Base-by-base conservation (phyloP, 768 basidiomycete genomes). In the Mycena alexandri region DNA sequence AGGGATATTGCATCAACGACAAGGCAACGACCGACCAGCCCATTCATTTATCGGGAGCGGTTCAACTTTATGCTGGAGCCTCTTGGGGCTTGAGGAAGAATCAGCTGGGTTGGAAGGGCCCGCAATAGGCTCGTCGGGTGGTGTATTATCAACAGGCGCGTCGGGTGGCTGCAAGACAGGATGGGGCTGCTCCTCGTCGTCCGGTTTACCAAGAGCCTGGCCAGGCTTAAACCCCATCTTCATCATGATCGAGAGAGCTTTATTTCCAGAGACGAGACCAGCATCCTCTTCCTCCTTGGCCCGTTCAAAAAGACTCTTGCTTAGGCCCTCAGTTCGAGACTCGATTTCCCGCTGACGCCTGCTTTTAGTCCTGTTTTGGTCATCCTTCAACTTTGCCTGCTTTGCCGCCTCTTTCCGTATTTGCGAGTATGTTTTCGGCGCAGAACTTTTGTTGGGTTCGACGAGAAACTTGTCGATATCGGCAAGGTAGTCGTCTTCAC, bases 191-290 rank as follows among this genome's bases (percentile, higher is more conserved):
- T 54, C 68, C 33, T 44, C 63, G 43, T 77, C 74, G 12, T 80
- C 79, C 11, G 76, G 58, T 73, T 79, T 83, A 19, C 94, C 93
- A 33, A 95, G 83, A 16, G 92, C 84, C 76, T 94, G 89, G 17
- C 94, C 94, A 3, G 92, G 89, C 79, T 91, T 91, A 82, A 93
- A 96, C 1, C 94, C 94, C 94, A 95, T 95, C 80, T 93, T 95
- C 86, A 92, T 89, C 94, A 96, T 96, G 82, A 96, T 95, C 17
- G 87, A 85, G 60, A 95, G 81, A 10, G 94, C 94, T 76, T 94
- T 95, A 81, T 87, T 94, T 47, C 85, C 83, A 58, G 81, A 78
- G 46, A 81, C 79, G 22, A 82, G 74, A 8, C 86, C 89, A 50
- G 79, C 81, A 65, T 84, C 84, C 68, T 87, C 85, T 48, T 88